Conservation (phyloP, 306 rosid genomes). For the Amphicarpaea edgeworthii region DNA sequence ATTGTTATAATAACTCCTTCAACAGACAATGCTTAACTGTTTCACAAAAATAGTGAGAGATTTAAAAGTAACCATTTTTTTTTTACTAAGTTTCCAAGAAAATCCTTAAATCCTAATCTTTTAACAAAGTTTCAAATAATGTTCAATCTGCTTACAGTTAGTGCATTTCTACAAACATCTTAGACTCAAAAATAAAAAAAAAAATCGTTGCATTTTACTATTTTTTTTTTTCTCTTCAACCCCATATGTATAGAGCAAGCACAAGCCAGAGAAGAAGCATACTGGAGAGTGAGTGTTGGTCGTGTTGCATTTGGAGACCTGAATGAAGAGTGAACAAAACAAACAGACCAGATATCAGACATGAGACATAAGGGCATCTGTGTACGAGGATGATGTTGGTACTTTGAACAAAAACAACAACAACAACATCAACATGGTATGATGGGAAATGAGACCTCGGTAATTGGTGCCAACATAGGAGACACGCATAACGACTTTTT, state of each 20-base stretch:
- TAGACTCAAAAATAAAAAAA: neutral
- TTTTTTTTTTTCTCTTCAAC: neutral
- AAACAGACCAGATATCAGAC: neutral
- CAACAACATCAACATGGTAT: neutral
- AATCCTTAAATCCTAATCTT: too few species aligned
- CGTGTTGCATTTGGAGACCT: slow-evolving; percentile 88
- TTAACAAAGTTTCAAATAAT: too few species aligned
- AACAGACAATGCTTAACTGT: too few species aligned
- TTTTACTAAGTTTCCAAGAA: too few species aligned
- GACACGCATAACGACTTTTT: slow-evolving; percentile 83
- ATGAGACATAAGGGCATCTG: slow-evolving; percentile 18
- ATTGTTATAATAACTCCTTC: too few species aligned
- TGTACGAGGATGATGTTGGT: neutral
- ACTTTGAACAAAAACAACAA: neutral
- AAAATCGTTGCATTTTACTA: too few species aligned
- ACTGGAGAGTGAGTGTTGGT: slow-evolving; percentile 71
- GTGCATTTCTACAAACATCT: slow-evolving; percentile 49
- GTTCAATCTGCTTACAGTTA: neutral
- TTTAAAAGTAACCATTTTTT: too few species aligned
- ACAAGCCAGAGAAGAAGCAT: slow-evolving; percentile 38
- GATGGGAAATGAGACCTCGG: slow-evolving; percentile 64
- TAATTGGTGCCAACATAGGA: slow-evolving; percentile 85
- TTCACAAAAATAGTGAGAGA: too few species aligned
- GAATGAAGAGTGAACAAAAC: slow-evolving; percentile 36
- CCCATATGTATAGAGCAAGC: neutral